These are phyloP conservation scores for Viridothelium virens DNA, from an alignment of 495 filamentous ascomycete species.

Conservation along the genomic window DNA sequence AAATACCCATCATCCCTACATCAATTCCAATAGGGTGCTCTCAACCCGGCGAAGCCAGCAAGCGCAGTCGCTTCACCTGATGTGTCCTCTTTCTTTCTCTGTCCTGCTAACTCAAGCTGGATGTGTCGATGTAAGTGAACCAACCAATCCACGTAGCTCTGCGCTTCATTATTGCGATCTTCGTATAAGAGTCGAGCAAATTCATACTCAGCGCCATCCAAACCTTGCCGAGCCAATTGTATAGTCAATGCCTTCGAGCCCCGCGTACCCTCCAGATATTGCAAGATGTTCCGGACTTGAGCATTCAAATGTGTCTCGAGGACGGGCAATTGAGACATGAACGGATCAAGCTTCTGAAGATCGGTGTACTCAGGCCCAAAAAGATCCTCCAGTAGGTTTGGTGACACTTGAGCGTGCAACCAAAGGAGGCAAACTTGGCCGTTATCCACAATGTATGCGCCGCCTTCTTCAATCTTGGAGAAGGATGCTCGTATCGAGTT, in stretches of 20 bases:
- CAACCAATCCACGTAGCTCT: slow-evolving; percentile 97
- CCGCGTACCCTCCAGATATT: slow-evolving; percentile 71
- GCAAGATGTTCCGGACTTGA: slow-evolving; percentile 86
- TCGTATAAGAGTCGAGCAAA: slow-evolving; percentile 87
- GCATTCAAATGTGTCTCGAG: slow-evolving; percentile 91
- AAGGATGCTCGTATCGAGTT: slow-evolving; percentile 69
- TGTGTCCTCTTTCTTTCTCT: slow-evolving; percentile 65
- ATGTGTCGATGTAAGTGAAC: slow-evolving; percentile 90
- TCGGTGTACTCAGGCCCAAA: slow-evolving; percentile 70
- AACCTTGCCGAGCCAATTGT: slow-evolving; percentile 83
- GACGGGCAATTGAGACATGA: slow-evolving; percentile 58
- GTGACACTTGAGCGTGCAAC: slow-evolving; percentile 68
- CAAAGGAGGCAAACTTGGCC: slow-evolving; percentile 85
- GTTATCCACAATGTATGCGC: slow-evolving; percentile 96
- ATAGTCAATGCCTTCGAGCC: slow-evolving; percentile 83
- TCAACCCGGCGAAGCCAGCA: slow-evolving; percentile 57
- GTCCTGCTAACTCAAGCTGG: slow-evolving; percentile 72
- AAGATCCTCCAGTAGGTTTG: slow-evolving; percentile 80
- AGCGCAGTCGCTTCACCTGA: slow-evolving; percentile 33
- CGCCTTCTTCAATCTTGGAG: slow-evolving; percentile 83
- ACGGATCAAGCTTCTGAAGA: slow-evolving; percentile 71
- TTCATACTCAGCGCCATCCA: slow-evolving; percentile 94
- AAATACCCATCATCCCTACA: background rate
- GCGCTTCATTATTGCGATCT: slow-evolving; percentile 94
- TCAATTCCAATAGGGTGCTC: slow-evolving; percentile 59